Percentiles rank a stretch among this genome's conserved stretches.
phyloP scores from a whole-genome alignment of 352 stramenopile species.

The Pythium aquatile region DNA sequence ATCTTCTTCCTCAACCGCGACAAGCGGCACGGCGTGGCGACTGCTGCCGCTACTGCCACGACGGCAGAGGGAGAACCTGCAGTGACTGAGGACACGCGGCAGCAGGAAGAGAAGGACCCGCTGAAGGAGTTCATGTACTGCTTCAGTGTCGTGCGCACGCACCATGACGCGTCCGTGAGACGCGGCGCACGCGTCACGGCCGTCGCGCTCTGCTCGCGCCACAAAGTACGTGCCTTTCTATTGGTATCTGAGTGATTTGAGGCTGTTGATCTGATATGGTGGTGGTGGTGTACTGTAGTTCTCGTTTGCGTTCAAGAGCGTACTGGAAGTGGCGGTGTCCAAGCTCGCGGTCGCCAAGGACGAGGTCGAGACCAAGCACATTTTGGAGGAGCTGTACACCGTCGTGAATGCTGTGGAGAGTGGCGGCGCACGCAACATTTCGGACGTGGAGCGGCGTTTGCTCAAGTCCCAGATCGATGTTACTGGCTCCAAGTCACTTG shows the following conservation, averaged over 20 bases:
- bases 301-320: conserved; percentile 71
- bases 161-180: conserved; percentile 65
- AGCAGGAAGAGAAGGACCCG: conserved; percentile 29
- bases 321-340: conserved; percentile 69
- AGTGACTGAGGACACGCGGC: not conserved
- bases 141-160: conserved; percentile 83
- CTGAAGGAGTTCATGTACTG: conserved; percentile 86
- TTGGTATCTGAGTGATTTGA: not conserved
- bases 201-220: conserved; percentile 74
- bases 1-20: conserved; percentile 88
- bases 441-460: conserved; percentile 67
- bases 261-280: not conserved
- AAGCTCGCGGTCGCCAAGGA: conserved; percentile 59
- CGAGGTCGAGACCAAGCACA: conserved; percentile 35
- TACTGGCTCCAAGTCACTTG: conserved; percentile 28
- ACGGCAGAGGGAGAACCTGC: not conserved
- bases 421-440: conserved; percentile 56
- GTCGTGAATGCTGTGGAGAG: conserved; percentile 78
- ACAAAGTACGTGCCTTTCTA: conserved; percentile 48
- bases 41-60: not conserved
- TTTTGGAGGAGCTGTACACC: conserved; percentile 62
- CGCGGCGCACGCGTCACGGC: conserved; percentile 81
- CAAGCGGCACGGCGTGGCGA: conserved; percentile 14
- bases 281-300: conserved; percentile 25
- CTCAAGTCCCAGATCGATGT: conserved; percentile 72